These are phyloP conservation scores for Dorcoceras hygrometricum DNA, from an alignment of 257 asterid species.

Conservation along the genomic window DNA sequence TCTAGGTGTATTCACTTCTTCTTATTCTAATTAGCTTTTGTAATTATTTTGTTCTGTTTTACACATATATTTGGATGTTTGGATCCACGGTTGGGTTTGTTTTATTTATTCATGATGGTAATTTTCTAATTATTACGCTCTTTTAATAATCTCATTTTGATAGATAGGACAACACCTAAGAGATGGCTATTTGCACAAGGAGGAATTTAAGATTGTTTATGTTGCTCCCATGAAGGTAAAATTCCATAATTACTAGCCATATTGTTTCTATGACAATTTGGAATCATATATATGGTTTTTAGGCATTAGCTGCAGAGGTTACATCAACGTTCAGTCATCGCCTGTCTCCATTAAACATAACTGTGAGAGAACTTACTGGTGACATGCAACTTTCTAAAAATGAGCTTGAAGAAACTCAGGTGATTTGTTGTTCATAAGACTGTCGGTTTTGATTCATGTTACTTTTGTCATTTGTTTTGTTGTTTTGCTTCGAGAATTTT, in stretches of 20 bases:
- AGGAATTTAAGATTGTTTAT: constrained; percentile 94
- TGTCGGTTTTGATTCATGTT: constrained; percentile 3
- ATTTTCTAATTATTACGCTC: constrained; percentile 19
- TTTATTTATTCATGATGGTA: constrained; percentile 20
- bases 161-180: constrained; percentile 87
- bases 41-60: neutral
- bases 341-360: constrained; percentile 74
- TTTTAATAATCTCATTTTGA: constrained; percentile 18
- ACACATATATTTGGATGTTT: constrained; percentile 5
- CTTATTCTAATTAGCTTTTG: neutral
- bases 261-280: constrained; percentile 13
- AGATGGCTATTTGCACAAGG: constrained; percentile 95
- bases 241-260: constrained; percentile 10
- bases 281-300: constrained; percentile 26
- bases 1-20: neutral
- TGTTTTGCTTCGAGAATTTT: constrained; percentile 22
- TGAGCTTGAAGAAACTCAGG: constrained; percentile 97
- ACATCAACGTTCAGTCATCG: constrained; percentile 92
- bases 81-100: constrained; percentile 15
- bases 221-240: constrained; percentile 99
- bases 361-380: constrained; percentile 95
- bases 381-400: constrained; percentile 95
- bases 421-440: constrained; percentile 27
- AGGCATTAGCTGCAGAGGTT: constrained; percentile 99
- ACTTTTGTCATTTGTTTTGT: constrained; percentile 14